A percentile compares a stretch with the other conserved stretches of the same genome.
Evolutionary conservation across 225 moss, liverwort and hornwort species (phyloP).

Genomic region (Thuidium tamariscinum): DNA sequence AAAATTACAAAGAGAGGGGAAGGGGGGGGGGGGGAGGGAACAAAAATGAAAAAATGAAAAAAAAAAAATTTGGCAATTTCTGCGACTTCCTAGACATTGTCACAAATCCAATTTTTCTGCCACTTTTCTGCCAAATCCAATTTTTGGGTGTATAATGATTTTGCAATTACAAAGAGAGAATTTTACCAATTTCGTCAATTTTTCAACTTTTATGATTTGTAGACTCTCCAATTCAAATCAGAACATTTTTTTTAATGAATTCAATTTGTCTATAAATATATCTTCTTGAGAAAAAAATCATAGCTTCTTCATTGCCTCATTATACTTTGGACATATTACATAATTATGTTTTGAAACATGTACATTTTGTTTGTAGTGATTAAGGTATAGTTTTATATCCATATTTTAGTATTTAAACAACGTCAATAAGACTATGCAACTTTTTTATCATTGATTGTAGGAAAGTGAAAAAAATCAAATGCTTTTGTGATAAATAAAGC

Average conservation of each 20-base stretch:
- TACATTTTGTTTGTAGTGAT: not conserved
- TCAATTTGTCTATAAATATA: rapidly evolving
- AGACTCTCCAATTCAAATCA: not conserved
- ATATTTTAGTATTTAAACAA: not conserved
- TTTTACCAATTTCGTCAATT: not conserved
- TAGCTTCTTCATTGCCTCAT: not conserved
- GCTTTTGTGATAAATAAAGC: not conserved
- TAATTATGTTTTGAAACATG: not conserved
- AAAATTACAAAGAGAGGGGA: too few relatives aligned
- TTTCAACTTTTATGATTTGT: not conserved
- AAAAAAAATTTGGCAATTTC: too few relatives aligned
- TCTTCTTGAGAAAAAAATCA: not conserved
- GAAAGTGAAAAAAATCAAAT: not conserved
- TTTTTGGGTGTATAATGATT: too few relatives aligned
- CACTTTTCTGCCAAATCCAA: too few relatives aligned
- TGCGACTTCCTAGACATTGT: too few relatives aligned
- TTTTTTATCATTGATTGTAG: not conserved
- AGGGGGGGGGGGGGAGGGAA: too few relatives aligned
- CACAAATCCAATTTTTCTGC: too few relatives aligned
- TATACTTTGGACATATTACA: not conserved
- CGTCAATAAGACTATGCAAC: not conserved
- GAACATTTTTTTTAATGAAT: too few relatives aligned
- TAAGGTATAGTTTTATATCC: not conserved
- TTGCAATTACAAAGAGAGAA: not conserved
- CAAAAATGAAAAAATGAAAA: too few relatives aligned